Conservation (phyloP, 805 yeast species). For the Candida sphagnicola region DNA sequence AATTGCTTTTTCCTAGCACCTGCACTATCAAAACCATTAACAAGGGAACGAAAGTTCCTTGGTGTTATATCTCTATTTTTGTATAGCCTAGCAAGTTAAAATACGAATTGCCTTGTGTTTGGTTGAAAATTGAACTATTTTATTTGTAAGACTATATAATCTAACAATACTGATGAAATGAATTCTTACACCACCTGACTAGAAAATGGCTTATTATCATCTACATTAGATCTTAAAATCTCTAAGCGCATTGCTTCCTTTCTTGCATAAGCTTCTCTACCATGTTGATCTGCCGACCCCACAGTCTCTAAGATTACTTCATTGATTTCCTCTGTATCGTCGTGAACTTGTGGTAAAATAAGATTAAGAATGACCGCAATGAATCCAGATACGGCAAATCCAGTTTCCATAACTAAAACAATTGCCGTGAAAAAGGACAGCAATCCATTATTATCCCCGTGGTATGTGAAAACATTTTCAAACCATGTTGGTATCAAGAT, state of each 20-base stretch:
- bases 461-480: conserved; percentile 57
- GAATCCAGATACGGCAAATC: conserved; percentile 68
- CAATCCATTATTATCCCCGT: conserved; percentile 54
- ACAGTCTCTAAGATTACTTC: conserved; percentile 42
- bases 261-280: conserved; percentile 25
- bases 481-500: conserved; percentile 66
- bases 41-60: too few relatives aligned
- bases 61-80: too few relatives aligned
- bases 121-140: too few relatives aligned
- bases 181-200: too few relatives aligned
- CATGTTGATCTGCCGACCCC: conserved; percentile 38
- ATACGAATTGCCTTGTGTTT: too few relatives aligned
- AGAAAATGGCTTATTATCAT: neutral
- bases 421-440: conserved; percentile 67
- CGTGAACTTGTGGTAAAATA: conserved; percentile 55
- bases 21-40: too few relatives aligned
- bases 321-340: conserved; percentile 44
- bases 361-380: conserved; percentile 59
- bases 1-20: too few relatives aligned
- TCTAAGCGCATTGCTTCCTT: conserved; percentile 30
- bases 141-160: too few relatives aligned
- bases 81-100: too few relatives aligned
- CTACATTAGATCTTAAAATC: neutral
- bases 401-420: conserved; percentile 65
- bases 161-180: too few relatives aligned